These are phyloP conservation scores for Fagus crenata DNA, from an alignment of 306 rosid genomes.

Conservation along the genomic window DNA sequence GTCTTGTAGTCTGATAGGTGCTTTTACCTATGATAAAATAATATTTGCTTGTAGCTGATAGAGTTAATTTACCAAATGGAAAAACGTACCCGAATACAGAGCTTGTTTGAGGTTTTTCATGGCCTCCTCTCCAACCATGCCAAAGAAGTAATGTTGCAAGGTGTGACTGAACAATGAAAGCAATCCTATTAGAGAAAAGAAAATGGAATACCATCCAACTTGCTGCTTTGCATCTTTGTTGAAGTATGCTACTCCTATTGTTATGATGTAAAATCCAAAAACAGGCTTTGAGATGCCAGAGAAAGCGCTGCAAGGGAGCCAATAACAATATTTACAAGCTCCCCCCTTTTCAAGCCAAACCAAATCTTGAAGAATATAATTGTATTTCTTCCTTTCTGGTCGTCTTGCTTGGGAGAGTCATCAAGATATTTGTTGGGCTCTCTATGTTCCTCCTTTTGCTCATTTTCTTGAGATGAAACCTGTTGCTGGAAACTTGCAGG, in stretches of 20 bases:
- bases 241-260: slow-evolving; percentile 77
- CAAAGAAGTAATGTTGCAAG: slow-evolving; percentile 82
- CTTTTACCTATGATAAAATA: slow-evolving; percentile 12
- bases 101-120: slow-evolving; percentile 65
- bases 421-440: slow-evolving; percentile 28
- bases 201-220: slow-evolving; percentile 59
- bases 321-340: slow-evolving; percentile 52
- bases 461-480: slow-evolving; percentile 39
- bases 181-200: slow-evolving; percentile 60
- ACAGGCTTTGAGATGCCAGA: slow-evolving; percentile 56
- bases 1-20: slow-evolving; percentile 9
- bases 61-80: background rate
- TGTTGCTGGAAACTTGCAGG: slow-evolving; percentile 35
- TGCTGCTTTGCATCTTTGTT: slow-evolving; percentile 42
- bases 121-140: slow-evolving; percentile 87
- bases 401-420: slow-evolving; percentile 33
- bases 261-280: slow-evolving; percentile 76
- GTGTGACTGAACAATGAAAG: slow-evolving; percentile 73
- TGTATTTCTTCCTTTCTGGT: slow-evolving; percentile 33
- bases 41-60: slow-evolving; percentile 7
- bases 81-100: slow-evolving; percentile 58
- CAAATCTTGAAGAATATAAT: slow-evolving; percentile 73
- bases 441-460: slow-evolving; percentile 26
- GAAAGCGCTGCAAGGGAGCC: slow-evolving; percentile 52
- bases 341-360: slow-evolving; percentile 63